Percentiles rank a stretch among this genome's conserved stretches.
Conservation (phyloP, 192 early-diverging fungal genomes). For the Podila verticillata region DNA sequence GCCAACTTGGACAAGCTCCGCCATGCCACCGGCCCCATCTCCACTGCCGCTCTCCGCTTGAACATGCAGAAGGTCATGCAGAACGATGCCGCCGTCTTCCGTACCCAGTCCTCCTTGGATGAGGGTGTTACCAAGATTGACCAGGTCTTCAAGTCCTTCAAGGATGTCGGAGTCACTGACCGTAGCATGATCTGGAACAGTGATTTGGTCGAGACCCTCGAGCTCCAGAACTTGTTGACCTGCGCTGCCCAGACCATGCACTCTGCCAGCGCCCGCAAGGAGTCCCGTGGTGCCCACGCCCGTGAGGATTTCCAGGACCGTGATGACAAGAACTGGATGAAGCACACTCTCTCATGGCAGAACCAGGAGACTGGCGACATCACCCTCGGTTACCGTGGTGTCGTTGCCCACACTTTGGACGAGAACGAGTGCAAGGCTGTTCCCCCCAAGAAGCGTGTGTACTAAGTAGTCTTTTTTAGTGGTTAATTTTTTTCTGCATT, state of each 20-base stretch:
- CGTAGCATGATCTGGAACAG: constrained; percentile 98
- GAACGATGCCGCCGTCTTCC: constrained; percentile 96
- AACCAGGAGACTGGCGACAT: constrained; percentile 80
- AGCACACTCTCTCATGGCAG: constrained; percentile 97
- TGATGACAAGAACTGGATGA: constrained; percentile 97
- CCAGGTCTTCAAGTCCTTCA: constrained; percentile 80
- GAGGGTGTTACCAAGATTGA: constrained; percentile 91
- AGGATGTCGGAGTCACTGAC: constrained; percentile 90
- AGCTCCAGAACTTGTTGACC: constrained; percentile 97
- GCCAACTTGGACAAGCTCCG: constrained; percentile 96
- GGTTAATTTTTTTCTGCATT: too few species aligned
- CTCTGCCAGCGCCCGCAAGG: constrained; percentile 91
- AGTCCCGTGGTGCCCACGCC: constrained; percentile 97
- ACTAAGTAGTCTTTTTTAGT: constrained; percentile 12
- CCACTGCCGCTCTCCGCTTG: constrained; percentile 88
- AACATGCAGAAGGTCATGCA: constrained; percentile 99
- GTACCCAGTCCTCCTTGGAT: constrained; percentile 88
- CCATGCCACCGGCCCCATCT: constrained; percentile 79
- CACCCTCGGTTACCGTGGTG: constrained; percentile 86
- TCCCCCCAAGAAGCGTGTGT: constrained; percentile 55
- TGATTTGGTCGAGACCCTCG: constrained; percentile 95
- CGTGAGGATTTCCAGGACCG: constrained; percentile 93
- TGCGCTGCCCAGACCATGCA: constrained; percentile 94
- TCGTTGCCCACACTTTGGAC: constrained; percentile 85
- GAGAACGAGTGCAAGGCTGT: constrained; percentile 94